Base-by-base conservation (phyloP, 306 rosid species). In the Quercus gilva region DNA sequence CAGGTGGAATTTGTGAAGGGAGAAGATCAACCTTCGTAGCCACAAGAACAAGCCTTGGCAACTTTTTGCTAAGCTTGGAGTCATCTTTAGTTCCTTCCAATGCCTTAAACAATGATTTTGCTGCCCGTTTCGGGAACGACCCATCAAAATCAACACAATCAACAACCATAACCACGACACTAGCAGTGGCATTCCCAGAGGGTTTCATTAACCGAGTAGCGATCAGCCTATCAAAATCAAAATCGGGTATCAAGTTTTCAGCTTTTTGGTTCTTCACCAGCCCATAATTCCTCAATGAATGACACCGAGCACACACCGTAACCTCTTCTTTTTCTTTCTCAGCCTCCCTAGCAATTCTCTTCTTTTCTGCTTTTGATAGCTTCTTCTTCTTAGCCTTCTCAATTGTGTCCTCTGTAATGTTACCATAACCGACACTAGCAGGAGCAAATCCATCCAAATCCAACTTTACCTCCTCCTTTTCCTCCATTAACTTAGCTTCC, bases 131-230 rank as follows among this genome's bases (percentile, higher is more conserved):
- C 0, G 98, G 98, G 58, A 94, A 94, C 2, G 97, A 92, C 51
- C 97, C 98, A 52, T 94, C 98, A 79, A 94, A 92, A 87, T 94
- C 97, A 77, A 94, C 94, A 85, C 95, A 92, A 85, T 94, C 98
- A 78, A 94, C 97, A 67, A 94, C 97, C 97, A 92, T 91, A 37
- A 92, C 94, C 10, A 94, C 97, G 73, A 87, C 89, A 70, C 82
- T 86, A n/a, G 89, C 76, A 78, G 87, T 92, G 49, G 90, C 88
- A 80, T 84, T 92, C 51, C 91, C 86, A 75, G 92, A 58, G 41
- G 92, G 89, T 69, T 92, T 94, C 88, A 91, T 87, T 80, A 94
- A 61, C 86, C 94, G 80, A 5, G 89, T 92, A 0, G 94, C 84
- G 43, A 94, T 92, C 84, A 94, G 81, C 84, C 91, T 87, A 83